These are phyloP conservation scores for Nemania bipapillata DNA, from an alignment of 2,329 filamentous ascomycete genomes.

Conservation along the genomic window DNA sequence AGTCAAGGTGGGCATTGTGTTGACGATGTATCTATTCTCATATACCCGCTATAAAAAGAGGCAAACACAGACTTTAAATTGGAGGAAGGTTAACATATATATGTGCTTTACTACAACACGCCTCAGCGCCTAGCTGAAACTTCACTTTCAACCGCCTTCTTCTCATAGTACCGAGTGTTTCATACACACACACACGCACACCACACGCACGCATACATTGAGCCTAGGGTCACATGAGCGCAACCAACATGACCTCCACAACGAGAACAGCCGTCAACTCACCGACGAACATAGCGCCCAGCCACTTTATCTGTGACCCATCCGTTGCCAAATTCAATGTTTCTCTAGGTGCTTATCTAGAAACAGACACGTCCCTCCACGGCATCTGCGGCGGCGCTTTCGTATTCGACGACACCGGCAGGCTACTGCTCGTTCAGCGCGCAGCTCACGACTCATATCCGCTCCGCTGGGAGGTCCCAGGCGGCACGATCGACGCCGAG, in stretches of 20 bases:
- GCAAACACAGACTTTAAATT: too few species aligned
- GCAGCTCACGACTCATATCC: constrained; percentile 53
- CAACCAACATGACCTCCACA: constrained; percentile 19
- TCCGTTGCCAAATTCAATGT: constrained; percentile 42
- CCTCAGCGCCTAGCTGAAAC: neutral
- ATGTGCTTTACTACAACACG: too few species aligned
- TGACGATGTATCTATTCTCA: neutral
- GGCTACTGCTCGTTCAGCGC: constrained; percentile 56
- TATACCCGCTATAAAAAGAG: too few species aligned
- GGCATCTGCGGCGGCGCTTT: constrained; percentile 48
- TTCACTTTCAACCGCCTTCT: neutral
- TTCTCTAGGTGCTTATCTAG: constrained; percentile 42
- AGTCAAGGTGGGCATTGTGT: too few species aligned
- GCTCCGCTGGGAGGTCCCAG: constrained; percentile 56
- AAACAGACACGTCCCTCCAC: constrained; percentile 37
- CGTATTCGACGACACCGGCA: constrained; percentile 46
- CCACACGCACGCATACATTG: neutral
- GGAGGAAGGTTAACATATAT: too few species aligned
- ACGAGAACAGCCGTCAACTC: constrained; percentile 1
- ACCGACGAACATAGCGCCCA: constrained; percentile 29
- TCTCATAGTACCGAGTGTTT: neutral
- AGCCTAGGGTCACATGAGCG: neutral
- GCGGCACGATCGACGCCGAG: constrained; percentile 54
- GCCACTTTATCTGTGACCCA: constrained; percentile 39
- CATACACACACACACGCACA: too few species aligned